Base-by-base conservation (phyloP, 2,329 filamentous ascomycete genomes). In the Lachnum nothofagi region DNA sequence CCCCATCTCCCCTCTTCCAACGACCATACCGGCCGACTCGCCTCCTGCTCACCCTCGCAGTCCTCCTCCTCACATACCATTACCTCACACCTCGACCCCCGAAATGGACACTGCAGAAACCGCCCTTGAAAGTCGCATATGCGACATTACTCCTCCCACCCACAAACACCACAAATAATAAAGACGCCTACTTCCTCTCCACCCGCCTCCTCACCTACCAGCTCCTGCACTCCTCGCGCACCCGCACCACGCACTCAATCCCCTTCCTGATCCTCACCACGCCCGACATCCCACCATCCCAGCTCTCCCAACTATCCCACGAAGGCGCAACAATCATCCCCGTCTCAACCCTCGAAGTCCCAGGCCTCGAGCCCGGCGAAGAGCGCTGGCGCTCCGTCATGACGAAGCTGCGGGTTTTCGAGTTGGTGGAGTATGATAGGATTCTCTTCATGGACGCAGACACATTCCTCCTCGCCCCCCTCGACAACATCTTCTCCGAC, bases 401-500 rank as follows among this genome's bases (percentile, higher is more conserved):
- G 53, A 62, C 57, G 7, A 70, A 70, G 53, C 60, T 70, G 5
- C 59, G 62, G 12, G 37, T 69, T 6, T 64, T 67, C 33, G 55
- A 65, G 38, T 54, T 66, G 49, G 63, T 57, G 7, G 50, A 69
- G 29, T 70, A 61, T 54, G 58, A 64, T 12, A 60, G 62, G 5
- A 51, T 70, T 14, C 59, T 68, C 4, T 67, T 66, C 47, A 46
- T 70, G 24, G 67, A 70, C 46, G 59, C 63, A 17, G 68, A 70
- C 45, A 63, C 57, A 19, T 44, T 67, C 8, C 48, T 69, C 7
- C 59, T 60, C 4, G 53, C 55, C 14, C 60, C 57, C 2, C 53
- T 69, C 16, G 65, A 68, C 39, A 54, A 48, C 5, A 64, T 69
- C 14, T 70, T 70, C 52, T 52, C 59, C 9, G 65, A 68, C 17